These are phyloP conservation scores for Aspergillus campestris DNA, from an alignment of 495 filamentous ascomycete genomes.

Conservation along the genomic window DNA sequence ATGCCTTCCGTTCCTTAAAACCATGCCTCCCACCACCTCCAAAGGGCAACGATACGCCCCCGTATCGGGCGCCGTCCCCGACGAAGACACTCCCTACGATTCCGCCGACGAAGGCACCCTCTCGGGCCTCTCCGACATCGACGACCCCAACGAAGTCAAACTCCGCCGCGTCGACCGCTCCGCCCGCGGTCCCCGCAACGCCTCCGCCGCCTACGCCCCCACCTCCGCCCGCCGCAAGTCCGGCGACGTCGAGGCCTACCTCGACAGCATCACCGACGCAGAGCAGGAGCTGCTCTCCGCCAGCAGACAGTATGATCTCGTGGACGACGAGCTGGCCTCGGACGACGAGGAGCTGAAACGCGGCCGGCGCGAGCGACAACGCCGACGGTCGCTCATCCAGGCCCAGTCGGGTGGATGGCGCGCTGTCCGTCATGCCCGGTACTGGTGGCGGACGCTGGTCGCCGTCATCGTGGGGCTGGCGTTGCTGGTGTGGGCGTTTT, in stretches of 20 bases:
- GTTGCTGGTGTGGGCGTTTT: constrained; percentile 15
- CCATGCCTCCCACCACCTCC: constrained; percentile 4
- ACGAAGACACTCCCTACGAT: constrained; percentile 5
- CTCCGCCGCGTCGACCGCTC: constrained; percentile 6
- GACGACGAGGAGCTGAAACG: constrained; percentile 6
- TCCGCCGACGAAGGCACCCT: constrained; percentile 4
- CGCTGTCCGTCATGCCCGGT: constrained; percentile 11
- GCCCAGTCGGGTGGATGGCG: constrained; percentile 7
- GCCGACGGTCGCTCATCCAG: not conserved
- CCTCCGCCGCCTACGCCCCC: constrained; percentile 8
- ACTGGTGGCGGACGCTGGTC: constrained; percentile 18
- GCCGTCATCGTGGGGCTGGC: constrained; percentile 10
- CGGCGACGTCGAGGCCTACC: constrained; percentile 16
- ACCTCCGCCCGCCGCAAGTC: constrained; percentile 8
- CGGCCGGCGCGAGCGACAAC: constrained; percentile 2
- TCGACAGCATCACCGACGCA: constrained; percentile 16
- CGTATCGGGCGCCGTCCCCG: constrained; percentile 9
- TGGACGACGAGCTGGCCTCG: constrained; percentile 6
- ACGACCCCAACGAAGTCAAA: constrained; percentile 2
- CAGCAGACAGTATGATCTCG: constrained; percentile 11
- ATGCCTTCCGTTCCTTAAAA: not conserved
- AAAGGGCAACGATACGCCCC: constrained; percentile 1
- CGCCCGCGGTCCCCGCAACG: not conserved
- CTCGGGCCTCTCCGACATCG: constrained; percentile 5
- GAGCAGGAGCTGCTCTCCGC: constrained; percentile 19